Conservation (phyloP, 495 filamentous ascomycete species). For the Annulohypoxylon moriforme region DNA sequence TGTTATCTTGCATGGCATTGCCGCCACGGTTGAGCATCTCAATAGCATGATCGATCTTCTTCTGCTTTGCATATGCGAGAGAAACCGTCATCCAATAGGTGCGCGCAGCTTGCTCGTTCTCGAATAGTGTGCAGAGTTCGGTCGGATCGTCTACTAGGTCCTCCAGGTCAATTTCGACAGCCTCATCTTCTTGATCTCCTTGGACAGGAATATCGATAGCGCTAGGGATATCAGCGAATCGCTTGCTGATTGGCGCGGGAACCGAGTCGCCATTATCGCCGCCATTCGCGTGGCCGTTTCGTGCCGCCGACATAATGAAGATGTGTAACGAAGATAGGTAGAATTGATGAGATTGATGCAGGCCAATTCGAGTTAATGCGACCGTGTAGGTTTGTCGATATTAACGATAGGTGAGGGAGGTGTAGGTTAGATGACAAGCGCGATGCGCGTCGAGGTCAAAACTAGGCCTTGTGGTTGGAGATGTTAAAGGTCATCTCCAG, state of each 20-base stretch:
- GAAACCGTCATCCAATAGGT: constrained; percentile 96
- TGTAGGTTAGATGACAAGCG: background rate
- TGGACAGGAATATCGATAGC: constrained; percentile 92
- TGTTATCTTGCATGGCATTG: constrained; percentile 74
- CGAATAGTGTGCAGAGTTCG: constrained; percentile 91
- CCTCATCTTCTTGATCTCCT: constrained; percentile 79
- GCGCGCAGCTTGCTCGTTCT: constrained; percentile 88
- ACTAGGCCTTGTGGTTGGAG: background rate
- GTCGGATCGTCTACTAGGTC: constrained; percentile 93
- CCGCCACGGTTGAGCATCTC: constrained; percentile 90
- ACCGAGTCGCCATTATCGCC: constrained; percentile 36
- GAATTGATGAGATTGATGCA: background rate
- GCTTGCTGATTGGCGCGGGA: constrained; percentile 51
- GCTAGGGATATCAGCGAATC: constrained; percentile 89
- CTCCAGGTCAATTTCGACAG: constrained; percentile 91
- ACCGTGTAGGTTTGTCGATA: background rate
- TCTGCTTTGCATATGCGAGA: constrained; percentile 95
- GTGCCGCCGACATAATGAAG: constrained; percentile 45
- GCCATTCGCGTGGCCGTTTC: constrained; percentile 49
- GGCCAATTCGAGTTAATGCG: background rate
- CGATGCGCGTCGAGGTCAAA: constrained; percentile 4
- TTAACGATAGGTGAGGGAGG: background rate
- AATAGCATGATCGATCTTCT: constrained; percentile 91
- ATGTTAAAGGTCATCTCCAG: constrained; percentile 30
- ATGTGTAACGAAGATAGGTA: background rate